A percentile compares a stretch with the other conserved stretches of the same genome.
Conservation (phyloP, 495 filamentous ascomycete genomes). For the Aspergillus saccharolyticus region DNA sequence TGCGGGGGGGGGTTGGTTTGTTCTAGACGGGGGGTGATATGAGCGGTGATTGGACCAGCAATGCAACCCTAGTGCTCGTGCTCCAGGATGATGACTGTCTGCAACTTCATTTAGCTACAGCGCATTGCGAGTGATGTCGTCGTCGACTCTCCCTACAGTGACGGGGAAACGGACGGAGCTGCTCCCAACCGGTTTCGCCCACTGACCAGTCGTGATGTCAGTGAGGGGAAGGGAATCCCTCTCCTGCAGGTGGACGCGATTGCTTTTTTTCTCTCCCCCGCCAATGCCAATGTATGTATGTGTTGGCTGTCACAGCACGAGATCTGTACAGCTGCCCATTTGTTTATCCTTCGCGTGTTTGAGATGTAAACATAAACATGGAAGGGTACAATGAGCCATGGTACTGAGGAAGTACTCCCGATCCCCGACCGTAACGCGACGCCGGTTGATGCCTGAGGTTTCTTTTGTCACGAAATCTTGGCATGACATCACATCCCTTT, state of each 20-base stretch:
- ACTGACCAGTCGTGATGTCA: constrained; percentile 5
- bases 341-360: constrained; percentile 1
- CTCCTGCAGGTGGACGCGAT: background rate
- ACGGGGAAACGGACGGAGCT: background rate
- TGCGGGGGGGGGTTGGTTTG: constrained; percentile 16
- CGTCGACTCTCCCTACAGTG: too few relatives aligned
- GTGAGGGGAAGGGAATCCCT: background rate
- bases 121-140: background rate
- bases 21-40: background rate
- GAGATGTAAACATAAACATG: constrained; percentile 2
- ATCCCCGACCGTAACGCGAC: background rate
- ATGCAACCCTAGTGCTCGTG: constrained; percentile 11
- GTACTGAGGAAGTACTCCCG: background rate
- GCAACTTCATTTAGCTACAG: constrained; percentile 17
- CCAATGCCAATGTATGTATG: constrained; percentile 1
- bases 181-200: constrained; percentile 3
- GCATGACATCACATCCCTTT: background rate
- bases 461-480: background rate
- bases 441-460: background rate
- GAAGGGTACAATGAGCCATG: background rate
- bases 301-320: background rate
- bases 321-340: background rate
- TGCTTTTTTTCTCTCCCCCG: background rate
- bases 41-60: constrained; percentile 13
- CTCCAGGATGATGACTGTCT: constrained; percentile 11